Conservation (phyloP, 805 yeast species). For the Pichia ethanolica region DNA sequence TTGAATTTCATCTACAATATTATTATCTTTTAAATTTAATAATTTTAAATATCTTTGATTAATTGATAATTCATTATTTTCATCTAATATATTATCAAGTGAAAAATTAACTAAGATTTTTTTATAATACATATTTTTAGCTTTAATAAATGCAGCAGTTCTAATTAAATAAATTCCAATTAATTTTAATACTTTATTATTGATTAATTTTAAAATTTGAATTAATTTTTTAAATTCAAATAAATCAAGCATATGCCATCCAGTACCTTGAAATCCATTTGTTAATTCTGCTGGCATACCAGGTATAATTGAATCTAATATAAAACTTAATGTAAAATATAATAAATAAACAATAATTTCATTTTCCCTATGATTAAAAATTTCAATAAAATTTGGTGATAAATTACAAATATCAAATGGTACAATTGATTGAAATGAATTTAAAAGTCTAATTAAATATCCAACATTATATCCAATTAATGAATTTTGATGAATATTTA, state of each 20-base stretch:
- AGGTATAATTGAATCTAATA: slow-evolving; percentile 7
- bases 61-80: background rate
- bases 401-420: slow-evolving; percentile 10
- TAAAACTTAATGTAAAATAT: slow-evolving; percentile 1
- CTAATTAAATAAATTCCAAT: slow-evolving; percentile 7
- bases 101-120: background rate
- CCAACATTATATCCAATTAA: slow-evolving; percentile 9
- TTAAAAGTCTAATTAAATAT: slow-evolving; percentile 7
- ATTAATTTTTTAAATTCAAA: background rate
- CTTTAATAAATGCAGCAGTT: slow-evolving; percentile 2
- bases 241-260: background rate
- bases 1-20: background rate
- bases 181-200: background rate
- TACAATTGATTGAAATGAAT: slow-evolving; percentile 9
- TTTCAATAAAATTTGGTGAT: background rate
- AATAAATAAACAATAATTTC: slow-evolving; percentile 2
- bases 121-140: background rate
- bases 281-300: background rate
- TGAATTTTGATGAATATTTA: background rate
- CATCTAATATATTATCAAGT: background rate
- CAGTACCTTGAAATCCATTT: background rate
- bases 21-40: background rate
- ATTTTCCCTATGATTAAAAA: background rate
- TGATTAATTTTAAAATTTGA: background rate
- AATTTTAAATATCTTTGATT: slow-evolving; percentile 2